These are phyloP conservation scores for Danielia oregonensis DNA, from an alignment of 805 yeast species.

Conservation along the genomic window DNA sequence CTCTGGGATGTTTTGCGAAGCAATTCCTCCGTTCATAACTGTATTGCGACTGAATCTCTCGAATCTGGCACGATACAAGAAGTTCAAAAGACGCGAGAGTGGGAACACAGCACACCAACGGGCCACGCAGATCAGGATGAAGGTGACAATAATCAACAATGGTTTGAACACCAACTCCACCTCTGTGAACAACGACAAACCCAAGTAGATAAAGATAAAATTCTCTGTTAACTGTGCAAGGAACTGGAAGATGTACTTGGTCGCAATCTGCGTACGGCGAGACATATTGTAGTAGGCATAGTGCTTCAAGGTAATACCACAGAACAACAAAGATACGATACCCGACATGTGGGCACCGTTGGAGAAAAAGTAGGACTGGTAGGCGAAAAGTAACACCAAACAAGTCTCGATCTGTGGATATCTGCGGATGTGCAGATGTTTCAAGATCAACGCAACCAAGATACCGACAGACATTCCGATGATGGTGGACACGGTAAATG, in stretches of 20 bases:
- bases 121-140: conserved; percentile 86
- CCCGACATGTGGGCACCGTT: conserved; percentile 99
- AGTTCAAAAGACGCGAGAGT: conserved; percentile 76
- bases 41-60: conserved; percentile 32
- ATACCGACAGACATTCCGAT: conserved; percentile 89
- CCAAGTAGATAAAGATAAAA: conserved; percentile 92
- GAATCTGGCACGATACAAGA: conserved; percentile 62
- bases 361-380: conserved; percentile 94
- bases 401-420: conserved; percentile 98
- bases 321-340: conserved; percentile 87
- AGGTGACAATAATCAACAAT: conserved; percentile 82
- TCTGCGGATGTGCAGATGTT: conserved; percentile 89
- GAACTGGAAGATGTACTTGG: conserved; percentile 90
- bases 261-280: conserved; percentile 92
- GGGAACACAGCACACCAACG: conserved; percentile 99
- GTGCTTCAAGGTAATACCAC: conserved; percentile 95
- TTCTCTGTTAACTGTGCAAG: conserved; percentile 94
- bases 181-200: conserved; percentile 91
- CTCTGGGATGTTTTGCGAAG: conserved; percentile 53
- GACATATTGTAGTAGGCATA: conserved; percentile 98
- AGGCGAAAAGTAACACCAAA: conserved; percentile 82
- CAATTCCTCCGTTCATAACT: conserved; percentile 36
- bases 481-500: conserved; percentile 83
- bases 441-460: conserved; percentile 80
- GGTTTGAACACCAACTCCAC: conserved; percentile 96